Evolutionary conservation across 2,329 filamentous ascomycete genomes (phyloP).

Genomic region (Claviceps monticola): DNA sequence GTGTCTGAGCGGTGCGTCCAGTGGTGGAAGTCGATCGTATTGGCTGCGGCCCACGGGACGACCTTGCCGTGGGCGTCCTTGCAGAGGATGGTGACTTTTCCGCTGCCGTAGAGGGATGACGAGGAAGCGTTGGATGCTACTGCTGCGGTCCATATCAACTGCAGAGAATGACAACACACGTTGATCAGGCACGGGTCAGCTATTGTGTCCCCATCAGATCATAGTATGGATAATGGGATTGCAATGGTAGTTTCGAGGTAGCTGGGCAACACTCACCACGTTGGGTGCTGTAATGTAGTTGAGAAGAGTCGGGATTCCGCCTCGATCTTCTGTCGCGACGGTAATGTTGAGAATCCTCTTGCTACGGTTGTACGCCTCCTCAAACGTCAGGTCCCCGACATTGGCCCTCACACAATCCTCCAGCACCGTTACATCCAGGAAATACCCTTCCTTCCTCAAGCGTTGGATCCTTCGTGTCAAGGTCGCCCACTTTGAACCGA

Average conservation of each 20-base stretch:
- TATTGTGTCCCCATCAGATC: neutral
- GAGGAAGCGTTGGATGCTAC: conserved; percentile 61
- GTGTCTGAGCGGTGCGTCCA: conserved; percentile 53
- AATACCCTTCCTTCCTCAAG: conserved; percentile 64
- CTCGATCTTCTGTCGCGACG: conserved; percentile 59
- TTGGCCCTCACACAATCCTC: conserved; percentile 76
- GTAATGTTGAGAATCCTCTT: conserved; percentile 88
- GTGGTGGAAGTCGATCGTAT: conserved; percentile 49
- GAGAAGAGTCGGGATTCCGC: conserved; percentile 68
- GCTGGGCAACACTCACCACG: conserved; percentile 46
- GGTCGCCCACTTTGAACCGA: conserved; percentile 38
- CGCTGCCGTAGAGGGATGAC: conserved; percentile 49
- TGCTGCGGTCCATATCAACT: conserved; percentile 71
- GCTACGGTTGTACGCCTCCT: conserved; percentile 77
- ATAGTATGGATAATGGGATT: no score
- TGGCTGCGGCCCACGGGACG: conserved; percentile 55
- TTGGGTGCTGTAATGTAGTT: conserved; percentile 92
- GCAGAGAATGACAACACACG: neutral
- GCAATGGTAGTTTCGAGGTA: neutral
- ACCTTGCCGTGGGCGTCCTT: conserved; percentile 63
- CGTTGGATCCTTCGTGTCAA: conserved; percentile 51
- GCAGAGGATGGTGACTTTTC: conserved; percentile 54
- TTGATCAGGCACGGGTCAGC: neutral
- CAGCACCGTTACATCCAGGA: conserved; percentile 68
- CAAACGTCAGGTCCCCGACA: conserved; percentile 80